These are phyloP conservation scores for Helotiales sp. DNA, from an alignment of 2,329 filamentous ascomycete genomes.

Conservation along the genomic window DNA sequence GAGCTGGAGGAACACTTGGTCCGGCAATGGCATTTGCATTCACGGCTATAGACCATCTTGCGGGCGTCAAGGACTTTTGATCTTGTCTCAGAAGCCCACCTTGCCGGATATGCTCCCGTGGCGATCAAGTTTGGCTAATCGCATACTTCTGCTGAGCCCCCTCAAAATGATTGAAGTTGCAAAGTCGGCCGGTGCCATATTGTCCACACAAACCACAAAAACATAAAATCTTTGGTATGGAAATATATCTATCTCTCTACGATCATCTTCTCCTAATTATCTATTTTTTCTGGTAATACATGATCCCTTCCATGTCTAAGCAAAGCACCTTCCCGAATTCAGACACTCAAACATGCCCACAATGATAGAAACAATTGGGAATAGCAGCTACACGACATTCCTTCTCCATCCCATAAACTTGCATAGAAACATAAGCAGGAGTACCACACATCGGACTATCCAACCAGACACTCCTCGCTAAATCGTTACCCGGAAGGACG, in stretches of 20 bases:
- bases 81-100: not conserved
- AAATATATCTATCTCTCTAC: no score
- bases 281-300: no score
- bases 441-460: not conserved
- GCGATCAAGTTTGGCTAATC: no score
- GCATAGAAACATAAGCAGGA: not conserved
- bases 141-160: no score
- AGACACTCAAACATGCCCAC: not conserved
- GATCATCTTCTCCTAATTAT: no score
- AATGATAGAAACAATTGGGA: not conserved
- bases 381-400: not conserved
- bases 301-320: no score
- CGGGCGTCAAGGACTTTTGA: not conserved
- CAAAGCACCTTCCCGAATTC: no score
- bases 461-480: not conserved
- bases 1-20: constrained; percentile 45
- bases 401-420: not conserved
- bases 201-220: no score
- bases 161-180: no score
- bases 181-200: no score
- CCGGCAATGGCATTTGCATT: constrained; percentile 47
- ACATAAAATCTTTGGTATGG: no score
- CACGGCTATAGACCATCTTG: constrained; percentile 34
- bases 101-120: no score
- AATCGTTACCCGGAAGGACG: not conserved